Conservation (phyloP, 2,329 filamentous ascomycete species). For the Neofusicoccum laricinum region DNA sequence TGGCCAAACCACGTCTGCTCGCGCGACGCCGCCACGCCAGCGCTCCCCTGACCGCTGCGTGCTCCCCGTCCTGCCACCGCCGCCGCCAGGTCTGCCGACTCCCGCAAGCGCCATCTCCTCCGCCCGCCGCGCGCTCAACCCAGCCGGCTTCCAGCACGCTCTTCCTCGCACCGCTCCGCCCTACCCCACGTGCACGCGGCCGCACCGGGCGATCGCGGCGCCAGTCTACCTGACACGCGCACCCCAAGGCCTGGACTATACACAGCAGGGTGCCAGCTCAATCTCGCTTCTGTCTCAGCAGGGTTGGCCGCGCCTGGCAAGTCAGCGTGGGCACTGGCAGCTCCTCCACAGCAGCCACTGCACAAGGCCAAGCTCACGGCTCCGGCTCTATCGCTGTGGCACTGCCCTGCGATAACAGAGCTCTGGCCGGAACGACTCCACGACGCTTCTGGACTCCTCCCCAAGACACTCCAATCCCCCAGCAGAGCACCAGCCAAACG, state of each 20-base stretch:
- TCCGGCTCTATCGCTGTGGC: conserved; percentile 12
- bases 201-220: conserved; percentile 2
- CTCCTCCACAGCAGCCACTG: conserved; percentile 13
- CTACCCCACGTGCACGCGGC: conserved; percentile 15
- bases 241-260: conserved; percentile 8
- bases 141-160: not conserved
- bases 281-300: conserved; percentile 19
- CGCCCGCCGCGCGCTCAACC: not conserved
- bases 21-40: not conserved
- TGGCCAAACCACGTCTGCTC: not conserved
- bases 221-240: conserved; percentile 11
- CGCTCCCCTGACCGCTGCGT: conserved; percentile 2
- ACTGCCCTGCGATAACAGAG: conserved; percentile 9
- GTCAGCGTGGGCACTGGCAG: conserved; percentile 7
- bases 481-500: not conserved
- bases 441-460: not conserved
- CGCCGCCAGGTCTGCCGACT: not conserved
- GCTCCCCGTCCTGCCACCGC: not conserved
- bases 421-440: not conserved
- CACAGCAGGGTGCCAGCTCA: conserved; percentile 15
- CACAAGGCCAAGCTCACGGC: conserved; percentile 8
- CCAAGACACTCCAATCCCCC: not conserved
- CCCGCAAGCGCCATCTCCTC: conserved; percentile 13
- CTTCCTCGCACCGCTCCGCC: conserved; percentile 7
- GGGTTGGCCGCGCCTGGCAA: conserved; percentile 12